Conservation (phyloP, 305 asterid genomes). For the Fraxinus xanthoxyloides region DNA sequence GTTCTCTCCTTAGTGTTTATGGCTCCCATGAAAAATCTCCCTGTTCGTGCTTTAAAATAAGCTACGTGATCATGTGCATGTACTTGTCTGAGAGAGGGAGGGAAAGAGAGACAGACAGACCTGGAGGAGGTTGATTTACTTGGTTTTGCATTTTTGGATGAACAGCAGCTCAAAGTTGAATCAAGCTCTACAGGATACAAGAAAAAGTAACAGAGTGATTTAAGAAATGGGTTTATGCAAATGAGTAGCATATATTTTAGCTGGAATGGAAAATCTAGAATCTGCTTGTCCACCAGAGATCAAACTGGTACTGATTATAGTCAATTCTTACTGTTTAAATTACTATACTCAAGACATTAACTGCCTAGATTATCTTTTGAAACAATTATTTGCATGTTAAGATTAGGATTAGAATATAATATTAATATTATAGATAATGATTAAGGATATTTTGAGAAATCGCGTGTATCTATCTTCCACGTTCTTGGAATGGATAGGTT, state of each 20-base stretch:
- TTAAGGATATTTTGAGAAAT: background rate
- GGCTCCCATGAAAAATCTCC: background rate
- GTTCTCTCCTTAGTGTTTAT: background rate
- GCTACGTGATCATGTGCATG: background rate
- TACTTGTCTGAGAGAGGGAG: background rate
- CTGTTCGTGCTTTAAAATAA: background rate
- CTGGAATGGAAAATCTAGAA: background rate
- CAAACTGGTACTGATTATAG: background rate
- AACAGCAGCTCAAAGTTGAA: constrained; percentile 3
- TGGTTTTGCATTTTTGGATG: constrained; percentile 34
- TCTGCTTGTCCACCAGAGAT: background rate
- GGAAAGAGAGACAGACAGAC: constrained; percentile 15
- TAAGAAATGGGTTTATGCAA: background rate
- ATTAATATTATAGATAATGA: background rate
- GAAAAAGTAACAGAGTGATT: background rate
- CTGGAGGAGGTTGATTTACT: constrained; percentile 40
- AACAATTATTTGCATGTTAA: constrained; percentile 13
- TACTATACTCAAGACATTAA: background rate
- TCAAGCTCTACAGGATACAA: background rate
- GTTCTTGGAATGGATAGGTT: background rate
- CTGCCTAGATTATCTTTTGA: background rate
- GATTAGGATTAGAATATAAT: background rate
- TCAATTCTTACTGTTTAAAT: background rate
- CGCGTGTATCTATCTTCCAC: background rate
- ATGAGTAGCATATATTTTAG: background rate